Conservation (phyloP, 805 yeast species). For the Cyberlindnera samutprakarnensis region DNA sequence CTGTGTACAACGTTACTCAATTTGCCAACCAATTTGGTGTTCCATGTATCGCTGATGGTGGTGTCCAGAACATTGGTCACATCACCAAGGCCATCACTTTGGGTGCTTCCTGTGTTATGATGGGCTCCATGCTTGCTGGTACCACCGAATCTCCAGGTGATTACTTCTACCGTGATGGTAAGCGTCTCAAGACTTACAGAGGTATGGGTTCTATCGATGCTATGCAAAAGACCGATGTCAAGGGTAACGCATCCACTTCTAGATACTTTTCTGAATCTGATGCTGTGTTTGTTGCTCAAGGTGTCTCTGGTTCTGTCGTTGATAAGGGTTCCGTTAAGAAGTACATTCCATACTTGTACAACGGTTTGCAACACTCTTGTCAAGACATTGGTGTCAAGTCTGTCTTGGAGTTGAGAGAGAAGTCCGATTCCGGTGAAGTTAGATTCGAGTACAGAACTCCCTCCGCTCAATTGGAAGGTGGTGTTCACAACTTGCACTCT, state of each 20-base stretch:
- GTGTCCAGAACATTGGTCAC: conserved; percentile 98
- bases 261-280: conserved; percentile 97
- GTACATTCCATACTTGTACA: conserved; percentile 88
- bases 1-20: conserved; percentile 89
- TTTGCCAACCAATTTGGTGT: conserved; percentile 94
- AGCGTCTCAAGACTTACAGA: conserved; percentile 94
- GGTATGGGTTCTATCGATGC: conserved; percentile 99
- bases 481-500: conserved; percentile 92
- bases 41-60: conserved; percentile 99
- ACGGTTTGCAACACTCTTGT: conserved; percentile 96
- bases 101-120: conserved; percentile 97
- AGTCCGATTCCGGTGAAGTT: conserved; percentile 59
- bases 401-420: conserved; percentile 50
- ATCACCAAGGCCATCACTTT: conserved; percentile 93
- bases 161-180: conserved; percentile 95
- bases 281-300: conserved; percentile 95
- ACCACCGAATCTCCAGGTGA: conserved; percentile 98
- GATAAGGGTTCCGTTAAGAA: conserved; percentile 95
- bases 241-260: conserved; percentile 96
- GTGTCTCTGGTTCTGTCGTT: conserved; percentile 94
- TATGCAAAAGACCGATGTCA: conserved; percentile 82
- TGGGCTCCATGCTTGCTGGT: conserved; percentile 99
- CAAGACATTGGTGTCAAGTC: conserved; percentile 93
- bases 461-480: conserved; percentile 98
- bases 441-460: conserved; percentile 98